These are phyloP conservation scores for Sugiyamaella chiloensis DNA, from an alignment of 805 yeast genomes.

Conservation along the genomic window DNA sequence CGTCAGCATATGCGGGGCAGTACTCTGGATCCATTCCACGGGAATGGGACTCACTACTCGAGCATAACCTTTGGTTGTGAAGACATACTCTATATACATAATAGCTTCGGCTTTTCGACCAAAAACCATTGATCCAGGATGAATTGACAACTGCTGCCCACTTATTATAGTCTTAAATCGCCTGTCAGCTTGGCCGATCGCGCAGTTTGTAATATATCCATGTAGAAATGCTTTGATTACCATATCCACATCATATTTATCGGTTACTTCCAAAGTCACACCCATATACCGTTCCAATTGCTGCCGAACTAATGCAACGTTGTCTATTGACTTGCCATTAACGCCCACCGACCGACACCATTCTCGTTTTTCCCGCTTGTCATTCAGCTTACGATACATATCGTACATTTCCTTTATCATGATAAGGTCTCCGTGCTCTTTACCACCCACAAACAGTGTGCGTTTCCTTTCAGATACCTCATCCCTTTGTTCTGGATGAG, in stretches of 20 bases:
- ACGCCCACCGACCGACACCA: slow-evolving; percentile 85
- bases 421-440: slow-evolving; percentile 74
- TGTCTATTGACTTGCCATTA: slow-evolving; percentile 74
- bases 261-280: slow-evolving; percentile 8
- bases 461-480: slow-evolving; percentile 75
- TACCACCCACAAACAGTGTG: slow-evolving; percentile 67
- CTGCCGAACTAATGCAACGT: slow-evolving; percentile 67
- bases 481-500: slow-evolving; percentile 76
- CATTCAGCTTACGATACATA: slow-evolving; percentile 46
- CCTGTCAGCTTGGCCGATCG: slow-evolving; percentile 92
- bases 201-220: slow-evolving; percentile 86
- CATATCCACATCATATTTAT: slow-evolving; percentile 26
- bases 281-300: slow-evolving; percentile 73
- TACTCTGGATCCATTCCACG: slow-evolving; percentile 80
- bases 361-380: slow-evolving; percentile 54
- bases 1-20: slow-evolving; percentile 65
- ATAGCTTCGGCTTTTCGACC: slow-evolving; percentile 81
- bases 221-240: slow-evolving; percentile 73
- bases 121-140: slow-evolving; percentile 85
- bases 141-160: slow-evolving; percentile 83
- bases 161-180: slow-evolving; percentile 76
- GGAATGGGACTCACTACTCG: slow-evolving; percentile 81
- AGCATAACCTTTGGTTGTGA: slow-evolving; percentile 89
- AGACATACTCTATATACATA: slow-evolving; percentile 93
- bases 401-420: slow-evolving; percentile 76